Evolutionary conservation across 2,329 filamentous ascomycete species (phyloP).

Genomic region (Emergomyces pasteurianus): DNA sequence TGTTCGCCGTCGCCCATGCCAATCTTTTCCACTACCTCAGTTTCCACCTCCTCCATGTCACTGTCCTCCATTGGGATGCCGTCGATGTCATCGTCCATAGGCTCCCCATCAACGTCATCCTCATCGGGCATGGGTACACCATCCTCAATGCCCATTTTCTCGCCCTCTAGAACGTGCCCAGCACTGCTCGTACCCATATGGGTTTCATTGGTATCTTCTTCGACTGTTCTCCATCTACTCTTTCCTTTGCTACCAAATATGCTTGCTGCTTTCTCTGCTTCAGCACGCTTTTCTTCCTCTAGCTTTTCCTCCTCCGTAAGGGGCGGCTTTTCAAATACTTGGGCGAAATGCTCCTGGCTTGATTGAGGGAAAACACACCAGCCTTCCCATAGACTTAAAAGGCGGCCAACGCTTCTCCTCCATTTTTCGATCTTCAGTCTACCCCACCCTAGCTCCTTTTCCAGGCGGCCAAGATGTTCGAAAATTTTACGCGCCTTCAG

Average conservation of each 20-base stretch:
- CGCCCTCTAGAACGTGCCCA: constrained; percentile 4
- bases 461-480: constrained; percentile 60
- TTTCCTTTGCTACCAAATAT: constrained; percentile 30
- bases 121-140: constrained; percentile 24
- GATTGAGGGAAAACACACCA: constrained; percentile 59
- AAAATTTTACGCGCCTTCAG: constrained; percentile 60
- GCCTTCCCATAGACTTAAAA: constrained; percentile 57
- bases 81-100: constrained; percentile 32
- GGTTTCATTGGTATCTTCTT: constrained; percentile 26
- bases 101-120: constrained; percentile 34
- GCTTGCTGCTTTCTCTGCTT: constrained; percentile 26
- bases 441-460: constrained; percentile 65
- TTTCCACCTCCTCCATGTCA: constrained; percentile 39
- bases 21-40: constrained; percentile 37
- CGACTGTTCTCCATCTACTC: constrained; percentile 36
- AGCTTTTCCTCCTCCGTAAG: constrained; percentile 36
- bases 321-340: constrained; percentile 60
- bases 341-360: constrained; percentile 58
- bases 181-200: constrained; percentile 6
- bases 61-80: constrained; percentile 37
- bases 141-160: constrained; percentile 21
- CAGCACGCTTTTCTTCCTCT: constrained; percentile 32
- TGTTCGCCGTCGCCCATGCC: constrained; percentile 26
- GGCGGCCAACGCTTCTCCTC: constrained; percentile 60
- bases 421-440: constrained; percentile 72